Conservation (phyloP, 2,329 filamentous ascomycete species). For the Aphanocladium album region DNA sequence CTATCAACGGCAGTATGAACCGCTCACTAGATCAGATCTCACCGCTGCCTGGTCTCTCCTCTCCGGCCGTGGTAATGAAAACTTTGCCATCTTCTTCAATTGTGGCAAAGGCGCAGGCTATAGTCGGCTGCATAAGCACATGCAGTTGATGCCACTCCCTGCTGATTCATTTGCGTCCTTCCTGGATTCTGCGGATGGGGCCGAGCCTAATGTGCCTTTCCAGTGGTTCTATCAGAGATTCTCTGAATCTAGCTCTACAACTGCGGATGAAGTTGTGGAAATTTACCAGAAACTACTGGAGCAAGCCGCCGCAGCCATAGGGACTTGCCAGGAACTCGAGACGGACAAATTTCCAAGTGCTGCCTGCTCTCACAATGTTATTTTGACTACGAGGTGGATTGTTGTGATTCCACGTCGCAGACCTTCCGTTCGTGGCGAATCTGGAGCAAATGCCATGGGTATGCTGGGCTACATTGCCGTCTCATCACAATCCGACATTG, state of each 20-base stretch:
- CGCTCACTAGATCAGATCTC: constrained; percentile 35
- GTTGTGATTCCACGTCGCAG: constrained; percentile 41
- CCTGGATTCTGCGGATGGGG: constrained; percentile 16
- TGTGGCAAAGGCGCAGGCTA: constrained; percentile 40
- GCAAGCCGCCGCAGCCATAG: not conserved
- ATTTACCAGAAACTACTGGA: constrained; percentile 25
- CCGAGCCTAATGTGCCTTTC: constrained; percentile 28
- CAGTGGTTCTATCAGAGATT: constrained; percentile 25
- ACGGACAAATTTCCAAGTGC: constrained; percentile 8
- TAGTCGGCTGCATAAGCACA: constrained; percentile 44
- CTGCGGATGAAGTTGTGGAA: constrained; percentile 14
- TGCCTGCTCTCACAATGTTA: constrained; percentile 39
- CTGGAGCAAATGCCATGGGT: constrained; percentile 39
- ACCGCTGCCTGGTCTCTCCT: constrained; percentile 31
- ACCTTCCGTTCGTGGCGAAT: constrained; percentile 26
- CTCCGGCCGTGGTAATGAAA: constrained; percentile 18
- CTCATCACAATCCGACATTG: constrained; percentile 6
- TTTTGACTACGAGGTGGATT: constrained; percentile 38
- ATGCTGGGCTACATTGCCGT: constrained; percentile 37
- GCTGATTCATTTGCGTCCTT: constrained; percentile 24
- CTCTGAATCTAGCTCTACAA: not conserved
- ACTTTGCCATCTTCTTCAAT: constrained; percentile 42
- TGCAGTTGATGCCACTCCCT: constrained; percentile 36
- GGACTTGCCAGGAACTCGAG: not conserved
- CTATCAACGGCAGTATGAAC: constrained; percentile 40